phyloP scores from a whole-genome alignment of 768 basidiomycete genomes.

The Podaxis carcinomalis region DNA sequence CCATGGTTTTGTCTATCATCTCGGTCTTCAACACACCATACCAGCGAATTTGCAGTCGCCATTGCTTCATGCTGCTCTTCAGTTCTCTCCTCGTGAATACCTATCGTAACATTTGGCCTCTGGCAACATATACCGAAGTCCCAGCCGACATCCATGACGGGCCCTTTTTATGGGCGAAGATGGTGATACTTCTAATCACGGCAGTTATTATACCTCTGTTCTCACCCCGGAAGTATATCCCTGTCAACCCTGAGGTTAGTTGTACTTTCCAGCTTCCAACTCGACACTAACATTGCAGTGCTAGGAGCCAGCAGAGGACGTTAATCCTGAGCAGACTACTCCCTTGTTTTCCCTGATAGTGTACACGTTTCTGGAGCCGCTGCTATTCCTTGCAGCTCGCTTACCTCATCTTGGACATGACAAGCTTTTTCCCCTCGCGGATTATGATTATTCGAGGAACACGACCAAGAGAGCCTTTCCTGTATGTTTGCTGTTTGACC shows the following conservation, averaged over 20 bases:
- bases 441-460: constrained; percentile 43
- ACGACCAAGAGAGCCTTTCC: constrained; percentile 23
- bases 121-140: constrained; percentile 39
- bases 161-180: constrained; percentile 24
- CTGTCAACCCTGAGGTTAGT: constrained; percentile 41
- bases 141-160: constrained; percentile 36
- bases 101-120: constrained; percentile 54
- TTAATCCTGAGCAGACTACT: constrained; percentile 50
- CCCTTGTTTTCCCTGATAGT: constrained; percentile 37
- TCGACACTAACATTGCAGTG: background rate
- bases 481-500: constrained; percentile 11
- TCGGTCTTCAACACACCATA: background rate
- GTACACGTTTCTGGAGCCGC: constrained; percentile 53
- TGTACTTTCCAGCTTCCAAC: background rate
- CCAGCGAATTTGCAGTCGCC: background rate
- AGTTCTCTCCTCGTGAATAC: constrained; percentile 37
- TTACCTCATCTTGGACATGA: constrained; percentile 47
- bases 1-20: background rate
- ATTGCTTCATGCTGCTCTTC: constrained; percentile 25
- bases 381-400: constrained; percentile 42
- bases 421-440: constrained; percentile 58
- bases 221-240: constrained; percentile 48
- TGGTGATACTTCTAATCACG: constrained; percentile 28
- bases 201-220: constrained; percentile 47
- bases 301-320: constrained; percentile 28